Percentiles rank a stretch among this genome's conserved stretches.
Evolutionary conservation across 306 rosid genomes (phyloP).

Genomic region (Abrus pulchellus): DNA sequence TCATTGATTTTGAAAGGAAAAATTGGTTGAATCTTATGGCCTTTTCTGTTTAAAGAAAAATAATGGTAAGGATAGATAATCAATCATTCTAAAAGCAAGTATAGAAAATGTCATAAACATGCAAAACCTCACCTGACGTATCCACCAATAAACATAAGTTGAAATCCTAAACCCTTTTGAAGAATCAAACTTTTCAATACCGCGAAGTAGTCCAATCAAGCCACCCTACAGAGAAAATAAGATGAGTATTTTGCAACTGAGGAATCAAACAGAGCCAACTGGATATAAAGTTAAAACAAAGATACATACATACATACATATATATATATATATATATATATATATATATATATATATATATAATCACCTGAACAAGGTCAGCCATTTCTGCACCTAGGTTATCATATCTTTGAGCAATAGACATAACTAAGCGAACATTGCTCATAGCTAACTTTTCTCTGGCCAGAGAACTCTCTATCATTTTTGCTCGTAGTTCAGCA

Average conservation of each 20-base stretch:
- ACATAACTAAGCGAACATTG: constrained; percentile 93
- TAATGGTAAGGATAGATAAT: constrained; percentile 6
- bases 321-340: background rate
- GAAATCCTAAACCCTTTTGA: constrained; percentile 95
- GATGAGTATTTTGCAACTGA: constrained; percentile 12
- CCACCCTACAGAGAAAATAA: constrained; percentile 76
- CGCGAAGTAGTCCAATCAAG: constrained; percentile 91
- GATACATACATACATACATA: no score
- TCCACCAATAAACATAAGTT: constrained; percentile 99
- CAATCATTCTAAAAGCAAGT: constrained; percentile 8
- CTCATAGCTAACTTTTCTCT: constrained; percentile 95
- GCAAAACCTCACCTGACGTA: constrained; percentile 83
- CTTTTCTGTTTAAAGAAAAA: constrained; percentile 22
- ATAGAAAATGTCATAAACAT: constrained; percentile 24
- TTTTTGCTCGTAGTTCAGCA: constrained; percentile 65
- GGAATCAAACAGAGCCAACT: constrained; percentile 19
- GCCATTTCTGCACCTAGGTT: constrained; percentile 93
- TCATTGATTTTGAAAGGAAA: constrained; percentile 12
- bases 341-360: background rate
- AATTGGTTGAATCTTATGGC: constrained; percentile 8
- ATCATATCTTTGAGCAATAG: constrained; percentile 95
- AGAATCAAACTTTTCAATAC: constrained; percentile 96
- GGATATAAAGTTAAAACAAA: constrained; percentile 14
- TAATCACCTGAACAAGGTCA: constrained; percentile 92
- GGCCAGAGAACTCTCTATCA: constrained; percentile 81